Evolutionary conservation across 2,329 filamentous ascomycete species (phyloP).

Genomic region (Colletotrichum tofieldiae): DNA sequence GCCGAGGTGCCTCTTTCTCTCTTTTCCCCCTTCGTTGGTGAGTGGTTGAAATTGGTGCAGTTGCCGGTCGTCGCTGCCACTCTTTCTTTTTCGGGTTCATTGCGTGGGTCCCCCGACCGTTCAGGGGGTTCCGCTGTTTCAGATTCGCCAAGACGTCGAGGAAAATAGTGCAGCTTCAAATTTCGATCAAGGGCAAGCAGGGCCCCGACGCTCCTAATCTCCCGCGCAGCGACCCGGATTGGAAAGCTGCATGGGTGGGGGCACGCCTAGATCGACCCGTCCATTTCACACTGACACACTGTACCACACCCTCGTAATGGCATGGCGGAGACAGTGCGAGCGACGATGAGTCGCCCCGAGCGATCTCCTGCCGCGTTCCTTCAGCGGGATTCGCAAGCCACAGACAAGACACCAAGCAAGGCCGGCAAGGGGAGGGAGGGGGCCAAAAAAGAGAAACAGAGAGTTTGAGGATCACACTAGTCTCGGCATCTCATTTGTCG

Average conservation of each 20-base stretch:
- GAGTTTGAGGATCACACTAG: constrained; percentile 9
- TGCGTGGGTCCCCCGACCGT: constrained; percentile 5
- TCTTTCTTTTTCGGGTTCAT: constrained; percentile 5
- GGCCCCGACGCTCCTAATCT: constrained; percentile 34
- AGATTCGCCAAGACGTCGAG: constrained; percentile 41
- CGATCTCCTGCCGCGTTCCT: constrained; percentile 34
- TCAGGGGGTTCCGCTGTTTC: constrained; percentile 39
- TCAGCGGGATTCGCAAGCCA: constrained; percentile 35
- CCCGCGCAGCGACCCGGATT: constrained; percentile 1
- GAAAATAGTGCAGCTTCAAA: constrained; percentile 40
- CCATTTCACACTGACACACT: neutral
- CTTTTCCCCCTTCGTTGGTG: too few species aligned
- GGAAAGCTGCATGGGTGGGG: neutral
- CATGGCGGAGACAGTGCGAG: neutral
- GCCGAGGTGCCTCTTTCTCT: neutral
- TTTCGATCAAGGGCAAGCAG: constrained; percentile 18
- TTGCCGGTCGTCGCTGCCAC: constrained; percentile 10
- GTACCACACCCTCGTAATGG: neutral
- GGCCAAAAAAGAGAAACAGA: neutral
- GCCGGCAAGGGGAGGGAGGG: neutral
- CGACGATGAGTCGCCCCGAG: neutral
- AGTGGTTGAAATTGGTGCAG: neutral
- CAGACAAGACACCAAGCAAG: neutral
- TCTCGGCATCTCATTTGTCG: constrained; percentile 7
- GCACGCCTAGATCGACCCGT: neutral